Evolutionary conservation across 306 rosid genomes (phyloP), one percentile per base, ranked within the genome.

Genomic region (Hippophae rhamnoides): DNA sequence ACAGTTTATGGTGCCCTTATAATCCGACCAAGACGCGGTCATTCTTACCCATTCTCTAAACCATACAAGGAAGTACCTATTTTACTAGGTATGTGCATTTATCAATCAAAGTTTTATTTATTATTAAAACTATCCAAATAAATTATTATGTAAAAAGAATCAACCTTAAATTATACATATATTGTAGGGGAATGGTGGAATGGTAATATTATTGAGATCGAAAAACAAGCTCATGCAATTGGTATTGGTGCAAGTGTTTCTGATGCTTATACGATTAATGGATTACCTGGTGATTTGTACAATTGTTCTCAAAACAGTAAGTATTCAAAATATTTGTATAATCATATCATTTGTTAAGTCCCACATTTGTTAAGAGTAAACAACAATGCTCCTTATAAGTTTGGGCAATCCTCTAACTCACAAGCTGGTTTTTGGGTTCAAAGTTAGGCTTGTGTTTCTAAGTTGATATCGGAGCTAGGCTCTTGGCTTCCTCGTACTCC

Each of bases 141-240:
- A 48, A 5, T 13, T 48, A 4, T 48, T 11, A 5, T 48, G 12
- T 0, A 5, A 9, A 7, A 0, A 46, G 13, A 46, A 9, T 2
- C 10, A 3, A 46, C 5, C 5, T 0, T 5, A 46, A 9, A 56
- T 51, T 51, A 41, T 41, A 57, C 13, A n/a, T 41, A 13, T 12
- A 0, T 42, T 73, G 48, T 67, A 86, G 95, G 86, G 5, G 94
- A 89, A 74, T 89, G 94, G 94, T 89, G 88, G 84, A 81, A 83
- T 54, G 81, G 57, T 13, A 77, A 76, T 47, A 73, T 81, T 25
- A 76, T 74, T 41, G 80, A 85, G 18, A 26, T 74, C 25, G 85
- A 66, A 74, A 61, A 57, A 0, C 26, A 61, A 27, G 81, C 45
- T 5, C 56, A 41, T 0, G 59, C 57, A 10, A 38, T n/a, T 1